Base-by-base conservation (phyloP, 805 yeast species). In the Lachancea lanzarotensis region DNA sequence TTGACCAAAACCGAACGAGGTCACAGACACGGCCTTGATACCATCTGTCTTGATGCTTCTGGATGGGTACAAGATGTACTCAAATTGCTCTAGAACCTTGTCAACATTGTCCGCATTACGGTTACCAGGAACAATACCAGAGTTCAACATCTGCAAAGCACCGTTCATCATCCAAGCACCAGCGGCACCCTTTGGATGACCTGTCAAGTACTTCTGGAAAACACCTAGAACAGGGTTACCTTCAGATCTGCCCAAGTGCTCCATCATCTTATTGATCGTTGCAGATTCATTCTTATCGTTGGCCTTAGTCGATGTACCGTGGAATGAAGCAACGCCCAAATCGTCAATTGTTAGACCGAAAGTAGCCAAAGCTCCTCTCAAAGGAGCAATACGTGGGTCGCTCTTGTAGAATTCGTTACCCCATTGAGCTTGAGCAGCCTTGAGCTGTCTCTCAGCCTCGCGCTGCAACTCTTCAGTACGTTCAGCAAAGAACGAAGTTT, bases 111-210 rank as follows among this genome's bases (percentile, higher is more conserved):
- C 99, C 53, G 98, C 98, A 62, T 93, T 95, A 71, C 97, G 81
- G 78, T 93, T 93, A 68, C 99, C 99, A 57, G 98, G 98, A 57
- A 93, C 95, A 60, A 90, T 62, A 70, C 98, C 98, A 60, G 85
- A 68, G 73, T 87, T 84, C 67, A 93, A 75, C 56, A 90, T 82
- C 75, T 93, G 99, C 56, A 93, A 73, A 46, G 88, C 96, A 71
- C 99, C 99, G 70, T 93, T 95, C 78, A 93, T 73, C 98, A 93
- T 93, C 98, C 98, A 93, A 47, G 99, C 98, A 78, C 97, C 99
- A 47, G 99, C 99, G 59, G 98, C 98, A 79, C 99, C 99, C 85
- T 93, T 93, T 60, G 98, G 98, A 76, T 93, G 99, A 72, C 99
- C 99, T 59, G 99, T 93, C 64, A 93, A 79, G 81, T 78, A 93